phyloP scores from a whole-genome alignment of 108 stramenopile genomes.

The Chaetoceros tenuissimus region DNA sequence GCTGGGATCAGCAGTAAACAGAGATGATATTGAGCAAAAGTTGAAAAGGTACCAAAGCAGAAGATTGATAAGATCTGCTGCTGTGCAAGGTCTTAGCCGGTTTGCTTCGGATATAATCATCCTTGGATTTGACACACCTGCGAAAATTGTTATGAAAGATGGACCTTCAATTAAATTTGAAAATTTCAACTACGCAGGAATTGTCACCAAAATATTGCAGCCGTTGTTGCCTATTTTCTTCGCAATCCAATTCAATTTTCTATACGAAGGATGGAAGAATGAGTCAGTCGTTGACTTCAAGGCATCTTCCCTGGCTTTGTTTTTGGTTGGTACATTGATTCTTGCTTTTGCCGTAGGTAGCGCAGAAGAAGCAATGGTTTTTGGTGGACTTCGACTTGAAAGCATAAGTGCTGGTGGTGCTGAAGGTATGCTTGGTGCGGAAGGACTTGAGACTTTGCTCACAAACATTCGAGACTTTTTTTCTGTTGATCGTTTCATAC shows the following conservation, averaged over 20 bases:
- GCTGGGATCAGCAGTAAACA: conserved; percentile 23
- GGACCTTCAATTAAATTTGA: conserved; percentile 29
- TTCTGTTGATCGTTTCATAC: too few relatives aligned
- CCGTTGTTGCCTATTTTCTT: conserved; percentile 75
- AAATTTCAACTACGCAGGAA: conserved; percentile 64
- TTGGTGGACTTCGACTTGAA: conserved; percentile 22
- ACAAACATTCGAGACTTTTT: conserved; percentile 3
- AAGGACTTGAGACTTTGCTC: conserved; percentile 13
- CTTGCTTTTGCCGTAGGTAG: conserved; percentile 13
- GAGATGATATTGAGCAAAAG: conserved; percentile 21
- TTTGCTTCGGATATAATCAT: conserved; percentile 73
- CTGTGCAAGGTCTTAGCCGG: conserved; percentile 60
- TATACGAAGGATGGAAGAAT: conserved; percentile 65
- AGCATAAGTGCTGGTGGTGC: conserved; percentile 8
- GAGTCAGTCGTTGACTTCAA: conserved; percentile 21
- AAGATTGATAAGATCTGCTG: conserved; percentile 54
- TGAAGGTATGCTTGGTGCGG: conserved; percentile 11
- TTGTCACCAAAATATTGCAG: conserved; percentile 68
- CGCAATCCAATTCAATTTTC: conserved; percentile 69
- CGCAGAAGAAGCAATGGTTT: conserved; percentile 31
- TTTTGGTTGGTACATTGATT: conserved; percentile 29
- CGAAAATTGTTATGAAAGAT: conserved; percentile 35
- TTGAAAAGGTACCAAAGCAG: conserved; percentile 34
- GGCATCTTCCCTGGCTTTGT: conserved; percentile 13
- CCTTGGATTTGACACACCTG: conserved; percentile 65